phyloP scores from a whole-genome alignment of 495 filamentous ascomycete species.

The Tuber calosporum region DNA sequence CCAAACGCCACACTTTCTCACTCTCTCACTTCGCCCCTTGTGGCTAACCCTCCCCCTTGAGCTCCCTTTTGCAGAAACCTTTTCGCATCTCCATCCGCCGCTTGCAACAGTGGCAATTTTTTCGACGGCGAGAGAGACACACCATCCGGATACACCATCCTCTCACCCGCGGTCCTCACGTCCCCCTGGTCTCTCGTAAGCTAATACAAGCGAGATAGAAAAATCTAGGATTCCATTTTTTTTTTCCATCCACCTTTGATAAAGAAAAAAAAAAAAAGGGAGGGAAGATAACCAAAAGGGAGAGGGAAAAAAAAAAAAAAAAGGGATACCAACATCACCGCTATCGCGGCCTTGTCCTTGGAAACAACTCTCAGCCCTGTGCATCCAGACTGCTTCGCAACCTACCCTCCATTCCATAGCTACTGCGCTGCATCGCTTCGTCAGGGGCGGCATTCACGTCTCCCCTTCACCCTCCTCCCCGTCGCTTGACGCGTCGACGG shows the following conservation, averaged over 20 bases:
- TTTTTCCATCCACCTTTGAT: not conserved
- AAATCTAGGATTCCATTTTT: not conserved
- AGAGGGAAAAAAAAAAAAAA: not conserved
- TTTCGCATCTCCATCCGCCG: not conserved
- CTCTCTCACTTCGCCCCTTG: not conserved
- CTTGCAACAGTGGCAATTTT: not conserved
- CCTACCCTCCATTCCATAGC: not conserved
- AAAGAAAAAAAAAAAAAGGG: not conserved
- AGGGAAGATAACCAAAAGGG: not conserved
- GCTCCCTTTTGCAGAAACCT: not conserved
- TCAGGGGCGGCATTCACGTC: not conserved
- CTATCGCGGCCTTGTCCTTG: not conserved
- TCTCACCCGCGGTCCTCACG: not conserved
- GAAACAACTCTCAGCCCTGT: not conserved
- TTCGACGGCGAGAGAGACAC: not conserved
- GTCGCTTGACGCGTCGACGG: conserved; percentile 1
- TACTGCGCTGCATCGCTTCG: not conserved
- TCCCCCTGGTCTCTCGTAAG: not conserved
- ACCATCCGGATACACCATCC: not conserved
- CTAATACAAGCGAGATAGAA: not conserved
- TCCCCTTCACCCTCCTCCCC: not conserved
- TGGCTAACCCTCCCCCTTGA: not conserved
- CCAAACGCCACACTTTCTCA: not conserved
- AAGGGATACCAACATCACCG: not conserved
- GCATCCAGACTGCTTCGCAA: not conserved